Evolutionary conservation across 164 flowering plant genomes (phyloP).

Genomic region (Nymphaea thermarum): DNA sequence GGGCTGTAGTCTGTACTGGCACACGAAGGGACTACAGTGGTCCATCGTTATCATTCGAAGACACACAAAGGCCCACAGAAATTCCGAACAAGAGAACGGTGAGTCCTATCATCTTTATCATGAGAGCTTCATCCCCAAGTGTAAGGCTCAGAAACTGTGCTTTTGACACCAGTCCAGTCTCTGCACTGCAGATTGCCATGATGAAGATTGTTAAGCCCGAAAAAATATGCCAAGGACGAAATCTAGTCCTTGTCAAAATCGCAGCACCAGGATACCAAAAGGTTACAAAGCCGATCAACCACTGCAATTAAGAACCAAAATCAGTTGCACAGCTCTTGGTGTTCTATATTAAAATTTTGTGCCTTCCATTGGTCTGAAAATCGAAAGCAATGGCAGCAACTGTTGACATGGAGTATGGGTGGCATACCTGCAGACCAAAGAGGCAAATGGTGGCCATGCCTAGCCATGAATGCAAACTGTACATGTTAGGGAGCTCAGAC

Average conservation of each 20-base stretch:
- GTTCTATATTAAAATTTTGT: not conserved
- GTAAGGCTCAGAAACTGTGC: constrained; percentile 4
- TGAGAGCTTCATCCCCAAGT: constrained; percentile 27
- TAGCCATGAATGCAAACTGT: constrained; percentile 79
- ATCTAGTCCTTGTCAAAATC: constrained; percentile 19
- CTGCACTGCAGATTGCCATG: constrained; percentile 21
- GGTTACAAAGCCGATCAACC: constrained; percentile 34
- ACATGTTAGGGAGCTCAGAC: constrained; percentile 21
- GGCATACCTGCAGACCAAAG: constrained; percentile 51
- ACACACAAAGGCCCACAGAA: constrained; percentile 22
- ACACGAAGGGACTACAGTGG: not conserved
- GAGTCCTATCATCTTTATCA: constrained; percentile 56
- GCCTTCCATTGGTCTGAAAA: not conserved
- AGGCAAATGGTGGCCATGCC: constrained; percentile 54
- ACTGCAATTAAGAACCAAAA: constrained; percentile 19
- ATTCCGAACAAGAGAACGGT: constrained; percentile 43
- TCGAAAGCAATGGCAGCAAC: not conserved
- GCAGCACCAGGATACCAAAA: constrained; percentile 38
- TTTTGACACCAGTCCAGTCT: constrained; percentile 6
- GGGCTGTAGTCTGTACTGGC: too few species aligned
- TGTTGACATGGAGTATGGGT: not conserved
- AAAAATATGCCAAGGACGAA: constrained; percentile 53
- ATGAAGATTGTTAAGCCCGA: constrained; percentile 42
- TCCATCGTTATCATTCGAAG: not conserved
- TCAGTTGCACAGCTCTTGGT: not conserved